phyloP scores from a whole-genome alignment of 495 filamentous ascomycete genomes.

The Rhypophila decipiens region DNA sequence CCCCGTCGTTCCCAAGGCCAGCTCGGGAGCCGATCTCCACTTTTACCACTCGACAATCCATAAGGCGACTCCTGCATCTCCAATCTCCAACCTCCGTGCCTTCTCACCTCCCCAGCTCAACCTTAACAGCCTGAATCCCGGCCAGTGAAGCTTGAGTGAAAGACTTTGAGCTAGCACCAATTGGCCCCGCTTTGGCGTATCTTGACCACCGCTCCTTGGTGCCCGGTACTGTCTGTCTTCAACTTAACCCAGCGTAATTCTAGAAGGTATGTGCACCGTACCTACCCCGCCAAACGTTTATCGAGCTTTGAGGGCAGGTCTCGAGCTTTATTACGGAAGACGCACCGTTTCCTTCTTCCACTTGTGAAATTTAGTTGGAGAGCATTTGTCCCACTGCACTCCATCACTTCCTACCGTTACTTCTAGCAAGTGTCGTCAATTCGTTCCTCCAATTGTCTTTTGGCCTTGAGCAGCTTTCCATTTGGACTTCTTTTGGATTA shows the following conservation, averaged over 20 bases:
- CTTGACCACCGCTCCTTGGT: slow-evolving; percentile 8
- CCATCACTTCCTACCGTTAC: not conserved
- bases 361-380: slow-evolving; percentile 5
- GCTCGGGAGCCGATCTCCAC: not conserved
- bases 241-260: too few species aligned
- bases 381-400: not conserved
- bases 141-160: not conserved
- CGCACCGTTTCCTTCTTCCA: slow-evolving; percentile 19
- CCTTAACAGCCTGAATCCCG: slow-evolving; percentile 8
- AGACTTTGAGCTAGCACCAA: slow-evolving; percentile 9
- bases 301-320: slow-evolving; percentile 9
- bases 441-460: not conserved
- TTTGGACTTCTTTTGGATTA: not conserved
- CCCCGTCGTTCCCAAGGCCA: not conserved
- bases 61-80: not conserved
- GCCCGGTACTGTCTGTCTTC: slow-evolving; percentile 4
- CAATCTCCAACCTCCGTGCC: not conserved
- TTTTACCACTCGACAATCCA: not conserved
- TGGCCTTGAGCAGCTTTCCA: not conserved
- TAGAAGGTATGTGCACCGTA: slow-evolving; percentile 30
- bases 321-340: too few species aligned
- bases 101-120: slow-evolving; percentile 3
- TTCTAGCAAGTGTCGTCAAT: not conserved
- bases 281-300: slow-evolving; percentile 17
- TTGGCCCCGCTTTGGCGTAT: slow-evolving; percentile 18